These are phyloP conservation scores for Gynandropsis gynandra DNA, from an alignment of 345 rosid genomes.

Conservation along the genomic window DNA sequence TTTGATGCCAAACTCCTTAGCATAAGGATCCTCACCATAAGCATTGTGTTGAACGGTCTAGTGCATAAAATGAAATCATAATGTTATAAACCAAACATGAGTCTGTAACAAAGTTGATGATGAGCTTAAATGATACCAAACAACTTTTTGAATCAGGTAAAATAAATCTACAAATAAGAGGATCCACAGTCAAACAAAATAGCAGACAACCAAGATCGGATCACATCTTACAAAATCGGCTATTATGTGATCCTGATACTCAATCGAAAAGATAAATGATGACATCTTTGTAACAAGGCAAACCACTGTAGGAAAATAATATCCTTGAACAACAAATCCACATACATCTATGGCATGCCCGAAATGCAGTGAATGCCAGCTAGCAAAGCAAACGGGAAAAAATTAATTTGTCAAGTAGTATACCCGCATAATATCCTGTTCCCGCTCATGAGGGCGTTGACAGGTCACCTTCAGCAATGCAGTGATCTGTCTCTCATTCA, in stretches of 20 bases:
- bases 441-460: constrained; percentile 82
- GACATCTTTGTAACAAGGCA: not conserved
- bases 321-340: too few species aligned
- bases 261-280: not conserved
- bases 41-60: constrained; percentile 83
- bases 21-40: constrained; percentile 66
- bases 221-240: not conserved
- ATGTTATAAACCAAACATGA: constrained; percentile 10
- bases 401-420: not conserved
- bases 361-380: too few species aligned
- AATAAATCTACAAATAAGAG: not conserved
- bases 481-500: constrained; percentile 93
- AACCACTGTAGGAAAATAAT: not conserved
- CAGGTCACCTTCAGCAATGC: constrained; percentile 87
- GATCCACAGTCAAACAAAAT: not conserved
- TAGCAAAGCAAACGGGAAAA: not conserved
- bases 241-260: not conserved
- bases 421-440: constrained; percentile 72
- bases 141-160: not conserved
- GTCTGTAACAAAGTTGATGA: not conserved
- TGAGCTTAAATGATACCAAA: not conserved
- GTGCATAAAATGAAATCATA: not conserved
- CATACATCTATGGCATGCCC: too few species aligned
- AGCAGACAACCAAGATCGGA: not conserved
- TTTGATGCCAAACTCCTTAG: constrained; percentile 92